Percentiles rank a stretch among this genome's conserved stretches.
phyloP scores from a whole-genome alignment of 1,139 yeast species.

The Entelexis sorbosivorans region DNA sequence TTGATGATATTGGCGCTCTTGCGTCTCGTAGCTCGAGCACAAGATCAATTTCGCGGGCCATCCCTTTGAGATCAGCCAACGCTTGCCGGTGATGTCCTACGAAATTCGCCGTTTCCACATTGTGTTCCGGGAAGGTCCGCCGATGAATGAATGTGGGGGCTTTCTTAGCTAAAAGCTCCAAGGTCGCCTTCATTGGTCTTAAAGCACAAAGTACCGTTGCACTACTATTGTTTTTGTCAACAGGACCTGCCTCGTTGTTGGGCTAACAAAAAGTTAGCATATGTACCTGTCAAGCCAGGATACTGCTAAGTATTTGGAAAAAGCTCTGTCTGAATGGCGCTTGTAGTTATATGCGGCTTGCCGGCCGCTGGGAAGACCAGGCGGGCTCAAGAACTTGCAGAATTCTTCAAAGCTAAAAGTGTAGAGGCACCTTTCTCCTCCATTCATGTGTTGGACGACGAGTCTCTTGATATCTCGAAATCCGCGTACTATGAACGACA shows the following conservation, averaged over 20 bases:
- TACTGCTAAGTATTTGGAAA: neutral
- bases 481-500: slow-evolving; percentile 41
- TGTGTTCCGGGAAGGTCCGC: slow-evolving; percentile 46
- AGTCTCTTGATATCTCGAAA: slow-evolving; percentile 59
- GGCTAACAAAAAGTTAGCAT: no score
- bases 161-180: neutral
- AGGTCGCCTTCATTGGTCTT: neutral
- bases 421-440: slow-evolving; percentile 42
- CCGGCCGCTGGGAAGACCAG: slow-evolving; percentile 81
- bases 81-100: slow-evolving; percentile 90
- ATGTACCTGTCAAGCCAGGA: neutral
- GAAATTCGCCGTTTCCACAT: slow-evolving; percentile 63
- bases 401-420: slow-evolving; percentile 37
- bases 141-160: slow-evolving; percentile 29
- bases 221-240: no score
- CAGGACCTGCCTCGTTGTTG: no score
- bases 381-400: slow-evolving; percentile 49
- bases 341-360: slow-evolving; percentile 69
- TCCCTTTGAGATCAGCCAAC: slow-evolving; percentile 51
- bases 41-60: slow-evolving; percentile 56
- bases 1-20: slow-evolving; percentile 76
- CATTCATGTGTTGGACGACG: slow-evolving; percentile 67
- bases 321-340: slow-evolving; percentile 62
- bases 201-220: neutral
- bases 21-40: slow-evolving; percentile 78